Base-by-base conservation (phyloP, 1,139 yeast genomes). In the Diutina sp. region DNA sequence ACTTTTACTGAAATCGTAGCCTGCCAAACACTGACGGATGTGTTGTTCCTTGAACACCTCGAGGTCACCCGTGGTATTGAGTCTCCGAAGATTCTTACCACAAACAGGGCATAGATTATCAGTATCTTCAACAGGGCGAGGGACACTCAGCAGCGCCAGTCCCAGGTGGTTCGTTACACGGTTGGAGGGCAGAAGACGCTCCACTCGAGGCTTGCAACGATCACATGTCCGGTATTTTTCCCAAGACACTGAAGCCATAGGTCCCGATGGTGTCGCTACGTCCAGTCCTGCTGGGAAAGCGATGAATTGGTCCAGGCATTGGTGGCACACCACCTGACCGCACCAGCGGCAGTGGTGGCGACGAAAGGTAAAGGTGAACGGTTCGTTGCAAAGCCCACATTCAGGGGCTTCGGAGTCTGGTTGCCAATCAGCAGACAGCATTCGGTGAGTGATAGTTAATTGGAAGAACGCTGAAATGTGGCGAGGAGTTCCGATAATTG, bases 301-400 rank as follows among this genome's bases (percentile, higher is more conserved):
- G 14, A 78, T 73, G 46, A 68, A 66, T 30, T 78, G 75, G 14
- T 72, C 66, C 29, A 95, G 82, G 67, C 96, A 85, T 57, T 72
- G 63, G 51, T 83, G 83, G 71, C 97, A 87, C 32, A 84, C 87
- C 5, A 88, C 85, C 57, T 82, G 69, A 48, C 97, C 93, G 74
- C 97, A 87, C 67, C 85, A 80, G 66, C 95, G 76, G 68, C 99
- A 93, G 69, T 93, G 99, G 69, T 95, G 99, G 60, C 95, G 80
- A 58, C 99, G 78, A 65, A 77, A 80, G 66, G 88, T 81, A 60
- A 91, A 72, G 1, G 86, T 76, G 70, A 86, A 93, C 47, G 64
- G 62, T 1, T 68, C 61, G 44, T 72, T 68, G 67, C 99, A 93
- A 12, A 84, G 68, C 45, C 77, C 76, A 66, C 99, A 93, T n/a